Evolutionary conservation across 1,284 basidiomycete genomes (phyloP), one percentile per base, ranked within the genome.

Genomic region (Boletus holoroseus): DNA sequence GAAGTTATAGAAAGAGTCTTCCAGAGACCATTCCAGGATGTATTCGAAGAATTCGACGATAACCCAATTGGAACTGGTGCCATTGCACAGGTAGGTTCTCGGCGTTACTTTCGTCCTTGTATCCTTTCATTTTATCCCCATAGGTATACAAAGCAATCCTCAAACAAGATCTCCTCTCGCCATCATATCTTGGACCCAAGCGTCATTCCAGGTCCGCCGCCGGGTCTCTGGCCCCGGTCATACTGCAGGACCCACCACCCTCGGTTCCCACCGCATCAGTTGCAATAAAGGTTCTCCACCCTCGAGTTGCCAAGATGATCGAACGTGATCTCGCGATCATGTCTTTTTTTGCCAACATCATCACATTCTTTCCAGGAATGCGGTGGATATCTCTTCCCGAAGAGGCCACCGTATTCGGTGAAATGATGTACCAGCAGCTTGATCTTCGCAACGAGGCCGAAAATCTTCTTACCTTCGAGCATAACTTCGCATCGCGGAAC

Each of bases 361-460:
- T 99, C 59, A 83, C 91, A 50, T 51, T 86, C 16, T 70, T 99
- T 49, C 96, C 96, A 0, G 93, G 94, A 13, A 93, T 97, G 82
- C 79, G 94, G 59, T 99, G 96, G 96, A 71, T 99, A 34, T 96
- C 93, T 9, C 79, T 99, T 11, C 92, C 94, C 0, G 93, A 99
- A 63, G 96, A 99, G 69, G 95, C 98, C 4, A 74, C 82, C 11
- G 92, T 95, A 0, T 99, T 99, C 67, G 91, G 94, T 3, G 73
- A 78, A n/a, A 95, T 99, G 91, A 99, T 99, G 96, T 81, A 85
- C 63, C 88, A 85, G 60, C 96, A 99, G 69, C 77, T 99, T 34
- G 92, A 99, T 68, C 72, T 99, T 47, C 78, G 92, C 26, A 81
- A 90, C 58, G 96, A 99, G 69, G 94, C 90, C 0, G 79, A 89